Evolutionary conservation across 345 rosid species (phyloP), one percentile per base, ranked within the genome.

Genomic region (Anastatica hierochuntica): DNA sequence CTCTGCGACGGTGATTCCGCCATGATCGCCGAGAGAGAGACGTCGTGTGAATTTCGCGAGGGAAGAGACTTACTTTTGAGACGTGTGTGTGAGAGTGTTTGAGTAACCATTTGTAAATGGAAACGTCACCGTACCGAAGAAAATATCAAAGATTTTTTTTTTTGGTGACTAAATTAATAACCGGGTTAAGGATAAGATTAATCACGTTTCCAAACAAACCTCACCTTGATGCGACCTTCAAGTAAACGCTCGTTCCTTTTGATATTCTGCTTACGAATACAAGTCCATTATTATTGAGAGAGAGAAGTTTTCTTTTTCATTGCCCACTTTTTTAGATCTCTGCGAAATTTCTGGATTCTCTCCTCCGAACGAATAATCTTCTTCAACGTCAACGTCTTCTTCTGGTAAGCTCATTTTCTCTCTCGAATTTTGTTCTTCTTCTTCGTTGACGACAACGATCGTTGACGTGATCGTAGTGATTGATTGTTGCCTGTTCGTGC

Each of bases 1-100:
- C 53, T 13, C 36, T 56, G 72, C 35, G 77, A 56, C 10, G 76
- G 67, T 56, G 83, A 66, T 49, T 21, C 56, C 69, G 82, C 80
- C 97, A 85, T 88, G 62, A 50, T 41, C 48, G 60, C 62, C 45
- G 54, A 24, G 12, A 11, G 56, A 38, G 48, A 35, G 53, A 33
- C n/a, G 24, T 21, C 24, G 24, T 21, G 5, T 21, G n/a, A n/a
- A n/a, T 21, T 21, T 21, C 5, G 24, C 24, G 24, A 21, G 24
- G 24, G 24, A 21, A 21, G 3, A 21, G 24, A 21, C 5, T 21
- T 21, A 2, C 2, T 21, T 21, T 21, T 21, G 24, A 2, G 5
- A 21, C 24, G 24, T 21, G 24, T 2, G 24, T 21, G 24, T 2
- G 24, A 2, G 24, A 21, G 5, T 21, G 24, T n/a, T n/a, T n/a